These are phyloP conservation scores for Magnolia kwangsiensis DNA, from an alignment of 164 flowering plant genomes.

Conservation along the genomic window DNA sequence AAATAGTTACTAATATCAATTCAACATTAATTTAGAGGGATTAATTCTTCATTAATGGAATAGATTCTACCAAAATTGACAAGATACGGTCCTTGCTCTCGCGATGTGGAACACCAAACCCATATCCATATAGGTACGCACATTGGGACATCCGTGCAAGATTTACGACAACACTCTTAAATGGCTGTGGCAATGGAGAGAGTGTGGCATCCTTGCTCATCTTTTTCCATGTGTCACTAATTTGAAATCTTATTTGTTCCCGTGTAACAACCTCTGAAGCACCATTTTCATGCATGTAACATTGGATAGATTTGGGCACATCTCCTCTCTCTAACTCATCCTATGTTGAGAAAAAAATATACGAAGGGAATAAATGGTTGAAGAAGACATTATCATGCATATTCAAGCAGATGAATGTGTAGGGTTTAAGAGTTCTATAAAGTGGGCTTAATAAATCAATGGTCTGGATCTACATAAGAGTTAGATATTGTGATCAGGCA, in stretches of 20 bases:
- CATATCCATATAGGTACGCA: constrained; percentile 23
- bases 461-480: no score
- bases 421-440: background rate
- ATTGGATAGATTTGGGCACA: constrained; percentile 3
- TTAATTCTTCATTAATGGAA: background rate
- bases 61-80: background rate
- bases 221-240: background rate
- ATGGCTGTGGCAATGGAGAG: background rate
- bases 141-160: constrained; percentile 8
- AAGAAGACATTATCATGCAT: background rate
- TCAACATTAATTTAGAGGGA: no score
- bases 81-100: background rate
- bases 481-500: no score
- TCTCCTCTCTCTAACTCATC: constrained; percentile 6
- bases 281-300: background rate
- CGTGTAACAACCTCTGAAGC: background rate
- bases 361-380: background rate
- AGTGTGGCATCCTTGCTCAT: background rate
- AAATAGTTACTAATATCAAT: no score
- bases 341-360: background rate
- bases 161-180: background rate
- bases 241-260: background rate
- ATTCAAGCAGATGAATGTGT: background rate
- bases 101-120: constrained; percentile 1
- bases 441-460: no score